Evolutionary conservation across 1,284 basidiomycete species (phyloP), one percentile per base, ranked within the genome.

Genomic region (Entoloma clypeatum): DNA sequence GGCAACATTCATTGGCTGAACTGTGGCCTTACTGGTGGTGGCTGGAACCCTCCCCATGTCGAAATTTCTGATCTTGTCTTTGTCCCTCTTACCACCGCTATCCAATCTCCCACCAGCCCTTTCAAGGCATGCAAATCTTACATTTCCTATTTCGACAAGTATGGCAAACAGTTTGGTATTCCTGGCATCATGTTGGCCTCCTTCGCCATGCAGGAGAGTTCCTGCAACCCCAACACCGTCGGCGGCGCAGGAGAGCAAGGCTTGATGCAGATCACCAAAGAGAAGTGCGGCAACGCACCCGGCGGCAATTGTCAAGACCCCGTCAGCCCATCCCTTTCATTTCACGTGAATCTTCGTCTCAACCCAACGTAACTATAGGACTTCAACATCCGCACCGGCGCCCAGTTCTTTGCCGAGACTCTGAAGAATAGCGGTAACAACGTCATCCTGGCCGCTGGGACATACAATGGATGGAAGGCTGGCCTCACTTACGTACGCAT

Each of bases 211-310:
- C 66, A 69, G 42, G 67, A 74, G 52, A 72, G 68, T 38, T 60
- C 72, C 33, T 94, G 92, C 68, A 79, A 85, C 50, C 73, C 81
- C 2, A 44, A 64, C n/a, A 77, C 73, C 4, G 69, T 79, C 32
- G 91, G 92, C 43, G 85, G 81, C 17, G 86, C 70, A 7, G 87
- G 88, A 39, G 91, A 92, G 59, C 79, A 86, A 52, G 92, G 90
- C 18, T 61, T 86, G 41, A 92, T 93, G 89, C 90, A 94, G 63
- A 72, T 92, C 53, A 86, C 84, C 10, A 59, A 66, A 33, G 86
- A 87, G 52, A 93, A 93, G 63, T 94, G 90, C 55, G 71, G 60
- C 32, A 75, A 68, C 42, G 81, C 81, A 0, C 79, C 82, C 3
- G 64, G 63, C 9, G 75, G 75, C 5, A 71, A 86, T 59, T 90